Conservation (phyloP, 2,329 filamentous ascomycete genomes). For the Mycosphaerella sp. region DNA sequence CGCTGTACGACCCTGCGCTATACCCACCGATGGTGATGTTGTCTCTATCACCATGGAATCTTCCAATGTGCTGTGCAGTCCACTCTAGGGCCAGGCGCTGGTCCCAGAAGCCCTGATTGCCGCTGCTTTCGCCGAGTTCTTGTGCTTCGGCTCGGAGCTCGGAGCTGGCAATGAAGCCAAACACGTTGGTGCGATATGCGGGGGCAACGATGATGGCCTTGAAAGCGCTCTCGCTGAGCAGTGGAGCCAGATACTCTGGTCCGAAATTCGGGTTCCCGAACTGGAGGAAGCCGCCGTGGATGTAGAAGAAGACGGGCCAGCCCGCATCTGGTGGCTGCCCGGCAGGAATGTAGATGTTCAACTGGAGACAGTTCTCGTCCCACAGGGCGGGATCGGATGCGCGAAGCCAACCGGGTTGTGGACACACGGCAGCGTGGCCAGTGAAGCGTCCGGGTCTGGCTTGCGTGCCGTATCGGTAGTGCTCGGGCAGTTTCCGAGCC, state of each 20-base stretch:
- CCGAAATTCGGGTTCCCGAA: conserved; percentile 46
- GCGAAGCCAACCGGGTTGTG: conserved; percentile 40
- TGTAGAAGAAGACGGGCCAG: conserved; percentile 54
- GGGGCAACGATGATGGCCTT: conserved; percentile 49
- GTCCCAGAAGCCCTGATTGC: conserved; percentile 54
- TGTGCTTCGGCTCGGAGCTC: conserved; percentile 43
- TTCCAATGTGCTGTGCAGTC: conserved; percentile 45
- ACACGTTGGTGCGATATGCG: conserved; percentile 51
- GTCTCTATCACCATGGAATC: conserved; percentile 45
- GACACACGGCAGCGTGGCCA: conserved; percentile 42
- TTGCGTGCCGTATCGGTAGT: conserved; percentile 48
- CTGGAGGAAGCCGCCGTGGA: conserved; percentile 53
- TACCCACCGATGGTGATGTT: conserved; percentile 52
- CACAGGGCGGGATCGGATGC: conserved; percentile 29
- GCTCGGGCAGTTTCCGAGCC: conserved; percentile 42
- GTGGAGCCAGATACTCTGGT: conserved; percentile 38
- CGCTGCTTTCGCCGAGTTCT: conserved; percentile 34
- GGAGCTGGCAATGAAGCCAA: conserved; percentile 49
- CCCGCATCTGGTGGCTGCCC: conserved; percentile 41
- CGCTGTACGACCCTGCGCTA: conserved; percentile 51
- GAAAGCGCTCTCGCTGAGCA: conserved; percentile 46
- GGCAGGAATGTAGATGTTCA: conserved; percentile 50
- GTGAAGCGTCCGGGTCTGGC: conserved; percentile 43
- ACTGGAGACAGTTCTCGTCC: conserved; percentile 51
- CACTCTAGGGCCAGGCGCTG: conserved; percentile 51